Evolutionary conservation across 2,329 filamentous ascomycete species (phyloP).

Genomic region (Cladosporium phlei): DNA sequence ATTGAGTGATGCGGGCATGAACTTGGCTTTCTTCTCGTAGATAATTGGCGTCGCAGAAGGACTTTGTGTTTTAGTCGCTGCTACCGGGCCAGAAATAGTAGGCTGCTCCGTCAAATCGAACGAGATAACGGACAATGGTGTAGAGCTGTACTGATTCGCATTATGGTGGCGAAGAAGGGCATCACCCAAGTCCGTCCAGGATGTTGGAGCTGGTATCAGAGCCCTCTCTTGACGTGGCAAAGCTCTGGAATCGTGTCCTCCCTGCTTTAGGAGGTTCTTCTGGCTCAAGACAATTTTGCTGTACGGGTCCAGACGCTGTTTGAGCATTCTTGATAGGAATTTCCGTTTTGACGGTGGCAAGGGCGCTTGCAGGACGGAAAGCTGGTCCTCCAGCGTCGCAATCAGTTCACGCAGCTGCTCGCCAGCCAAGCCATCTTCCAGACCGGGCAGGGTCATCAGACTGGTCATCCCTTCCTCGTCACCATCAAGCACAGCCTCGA

Average conservation of each 20-base stretch:
- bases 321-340: slow-evolving; percentile 49
- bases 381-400: slow-evolving; percentile 48
- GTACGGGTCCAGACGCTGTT: slow-evolving; percentile 52
- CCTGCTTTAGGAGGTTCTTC: slow-evolving; percentile 12
- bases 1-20: slow-evolving; percentile 19
- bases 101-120: slow-evolving; percentile 22
- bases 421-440: slow-evolving; percentile 52
- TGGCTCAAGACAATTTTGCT: slow-evolving; percentile 33
- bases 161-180: slow-evolving; percentile 25
- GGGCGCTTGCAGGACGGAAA: slow-evolving; percentile 51
- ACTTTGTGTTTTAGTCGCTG: not conserved
- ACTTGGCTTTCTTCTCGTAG: not conserved
- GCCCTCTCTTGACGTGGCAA: slow-evolving; percentile 17
- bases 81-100: not conserved
- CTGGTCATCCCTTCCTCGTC: slow-evolving; percentile 54
- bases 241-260: not conserved
- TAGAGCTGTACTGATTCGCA: slow-evolving; percentile 25
- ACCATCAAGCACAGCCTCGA: slow-evolving; percentile 59
- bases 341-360: slow-evolving; percentile 46
- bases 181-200: slow-evolving; percentile 33
- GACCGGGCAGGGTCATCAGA: slow-evolving; percentile 52
- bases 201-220: slow-evolving; percentile 23
- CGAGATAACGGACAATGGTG: slow-evolving; percentile 22
- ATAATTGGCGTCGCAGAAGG: not conserved
- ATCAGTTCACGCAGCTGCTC: slow-evolving; percentile 49